phyloP scores from a whole-genome alignment of 805 yeast genomes.

The Starmera caribaea region DNA sequence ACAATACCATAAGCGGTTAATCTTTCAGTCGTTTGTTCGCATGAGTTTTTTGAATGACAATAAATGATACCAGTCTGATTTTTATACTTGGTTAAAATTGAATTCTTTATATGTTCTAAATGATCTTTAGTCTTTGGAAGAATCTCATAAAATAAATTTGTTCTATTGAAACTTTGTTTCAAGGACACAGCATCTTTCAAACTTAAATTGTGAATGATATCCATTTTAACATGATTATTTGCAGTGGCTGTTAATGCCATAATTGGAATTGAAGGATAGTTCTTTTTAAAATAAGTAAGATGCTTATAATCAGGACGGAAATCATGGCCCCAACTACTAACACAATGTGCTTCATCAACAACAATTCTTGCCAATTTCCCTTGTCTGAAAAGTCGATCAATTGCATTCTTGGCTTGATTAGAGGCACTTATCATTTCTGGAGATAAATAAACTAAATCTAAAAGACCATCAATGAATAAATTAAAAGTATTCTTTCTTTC shows the following conservation, averaged over 20 bases:
- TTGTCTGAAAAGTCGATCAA: slow-evolving; percentile 44
- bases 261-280: slow-evolving; percentile 74
- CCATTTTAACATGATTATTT: slow-evolving; percentile 78
- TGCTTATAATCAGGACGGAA: slow-evolving; percentile 93
- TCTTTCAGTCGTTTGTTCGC: slow-evolving; percentile 70
- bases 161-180: slow-evolving; percentile 88
- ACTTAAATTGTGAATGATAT: slow-evolving; percentile 70
- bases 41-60: slow-evolving; percentile 82
- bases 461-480: slow-evolving; percentile 50
- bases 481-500: slow-evolving; percentile 57
- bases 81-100: slow-evolving; percentile 40
- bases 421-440: slow-evolving; percentile 92
- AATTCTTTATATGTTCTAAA: slow-evolving; percentile 48
- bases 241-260: slow-evolving; percentile 99
- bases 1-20: slow-evolving; percentile 52
- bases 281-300: slow-evolving; percentile 58
- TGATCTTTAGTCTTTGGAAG: slow-evolving; percentile 47
- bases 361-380: slow-evolving; percentile 72
- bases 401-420: slow-evolving; percentile 52
- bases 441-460: slow-evolving; percentile 76
- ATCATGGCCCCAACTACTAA: slow-evolving; percentile 98
- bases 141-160: slow-evolving; percentile 75
- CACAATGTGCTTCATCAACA: slow-evolving; percentile 97
- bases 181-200: slow-evolving; percentile 53
- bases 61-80: slow-evolving; percentile 80